Percentiles rank a stretch among this genome's conserved stretches.
phyloP scores from a whole-genome alignment of 2,329 filamentous ascomycete species.

The Phialocephala sp. region DNA sequence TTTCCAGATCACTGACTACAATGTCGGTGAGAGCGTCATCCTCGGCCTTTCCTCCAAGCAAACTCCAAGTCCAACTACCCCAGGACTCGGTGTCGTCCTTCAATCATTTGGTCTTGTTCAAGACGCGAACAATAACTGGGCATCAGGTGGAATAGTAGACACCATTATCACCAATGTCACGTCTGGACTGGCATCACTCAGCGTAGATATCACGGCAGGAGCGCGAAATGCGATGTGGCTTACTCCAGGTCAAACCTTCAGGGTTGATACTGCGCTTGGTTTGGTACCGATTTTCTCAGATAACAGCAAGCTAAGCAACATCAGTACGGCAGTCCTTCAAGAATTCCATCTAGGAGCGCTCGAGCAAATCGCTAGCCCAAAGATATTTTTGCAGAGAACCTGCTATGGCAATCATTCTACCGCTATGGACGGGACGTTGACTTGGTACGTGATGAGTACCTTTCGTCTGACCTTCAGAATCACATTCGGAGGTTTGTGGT shows the following conservation, averaged over 20 bases:
- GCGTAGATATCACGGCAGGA: background rate
- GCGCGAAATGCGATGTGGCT: conserved; percentile 9
- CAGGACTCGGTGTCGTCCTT: background rate
- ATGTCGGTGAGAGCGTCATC: background rate
- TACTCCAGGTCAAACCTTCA: conserved; percentile 1
- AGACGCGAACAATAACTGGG: background rate
- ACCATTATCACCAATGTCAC: background rate
- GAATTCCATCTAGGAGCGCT: background rate
- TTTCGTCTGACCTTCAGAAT: background rate
- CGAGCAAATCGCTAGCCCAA: background rate
- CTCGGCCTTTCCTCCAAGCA: background rate
- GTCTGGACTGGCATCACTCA: background rate
- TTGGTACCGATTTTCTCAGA: background rate
- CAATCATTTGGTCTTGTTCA: background rate
- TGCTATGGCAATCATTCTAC: background rate
- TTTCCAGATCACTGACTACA: background rate
- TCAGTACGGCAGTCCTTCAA: background rate
- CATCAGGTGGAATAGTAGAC: background rate
- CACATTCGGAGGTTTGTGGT: background rate
- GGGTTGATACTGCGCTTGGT: background rate
- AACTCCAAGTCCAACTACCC: background rate
- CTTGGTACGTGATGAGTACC: background rate
- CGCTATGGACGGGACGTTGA: background rate
- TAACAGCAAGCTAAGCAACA: background rate
- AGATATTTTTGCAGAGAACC: background rate